Evolutionary conservation across 1,284 basidiomycete genomes (phyloP).

Genomic region (Irpex lacteus): DNA sequence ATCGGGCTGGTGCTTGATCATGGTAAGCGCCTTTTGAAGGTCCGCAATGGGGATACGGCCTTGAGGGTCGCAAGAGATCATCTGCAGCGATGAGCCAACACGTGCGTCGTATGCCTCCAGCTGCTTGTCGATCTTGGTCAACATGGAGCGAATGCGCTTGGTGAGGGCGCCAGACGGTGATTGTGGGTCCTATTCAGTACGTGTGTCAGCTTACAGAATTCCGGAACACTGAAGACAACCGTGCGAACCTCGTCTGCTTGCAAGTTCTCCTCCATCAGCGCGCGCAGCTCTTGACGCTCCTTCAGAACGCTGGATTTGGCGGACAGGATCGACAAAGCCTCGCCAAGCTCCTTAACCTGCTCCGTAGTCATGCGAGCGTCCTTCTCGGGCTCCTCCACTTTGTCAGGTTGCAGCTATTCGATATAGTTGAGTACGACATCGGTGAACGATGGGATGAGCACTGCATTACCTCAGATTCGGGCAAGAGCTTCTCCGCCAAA

Average conservation of each 20-base stretch:
- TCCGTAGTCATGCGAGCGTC: conserved; percentile 95
- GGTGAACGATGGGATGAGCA: conserved; percentile 2
- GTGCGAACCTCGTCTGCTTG: conserved; percentile 74
- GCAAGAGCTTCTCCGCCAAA: conserved; percentile 72
- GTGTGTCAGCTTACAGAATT: background rate
- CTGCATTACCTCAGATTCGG: conserved; percentile 68
- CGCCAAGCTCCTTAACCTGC: conserved; percentile 91
- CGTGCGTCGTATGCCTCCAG: conserved; percentile 89
- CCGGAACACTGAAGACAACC: no score
- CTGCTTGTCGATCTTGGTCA: conserved; percentile 94
- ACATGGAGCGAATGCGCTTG: conserved; percentile 94
- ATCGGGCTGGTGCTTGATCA: conserved; percentile 93
- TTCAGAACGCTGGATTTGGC: conserved; percentile 97
- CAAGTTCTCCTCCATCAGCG: conserved; percentile 90
- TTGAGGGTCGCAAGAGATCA: conserved; percentile 90
- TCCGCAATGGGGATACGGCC: conserved; percentile 92
- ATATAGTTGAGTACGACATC: background rate
- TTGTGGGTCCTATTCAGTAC: conserved; percentile 58
- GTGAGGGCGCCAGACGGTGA: conserved; percentile 81
- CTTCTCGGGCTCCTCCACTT: conserved; percentile 37
- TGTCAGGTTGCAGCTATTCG: conserved; percentile 46
- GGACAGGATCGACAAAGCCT: conserved; percentile 88
- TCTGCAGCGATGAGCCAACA: conserved; percentile 90
- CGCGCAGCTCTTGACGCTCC: conserved; percentile 89
- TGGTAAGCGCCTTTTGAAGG: conserved; percentile 85